Percentiles rank a stretch among this genome's conserved stretches.
Evolutionary conservation across 2,329 filamentous ascomycete species (phyloP).

Genomic region (Xylaria sp.): DNA sequence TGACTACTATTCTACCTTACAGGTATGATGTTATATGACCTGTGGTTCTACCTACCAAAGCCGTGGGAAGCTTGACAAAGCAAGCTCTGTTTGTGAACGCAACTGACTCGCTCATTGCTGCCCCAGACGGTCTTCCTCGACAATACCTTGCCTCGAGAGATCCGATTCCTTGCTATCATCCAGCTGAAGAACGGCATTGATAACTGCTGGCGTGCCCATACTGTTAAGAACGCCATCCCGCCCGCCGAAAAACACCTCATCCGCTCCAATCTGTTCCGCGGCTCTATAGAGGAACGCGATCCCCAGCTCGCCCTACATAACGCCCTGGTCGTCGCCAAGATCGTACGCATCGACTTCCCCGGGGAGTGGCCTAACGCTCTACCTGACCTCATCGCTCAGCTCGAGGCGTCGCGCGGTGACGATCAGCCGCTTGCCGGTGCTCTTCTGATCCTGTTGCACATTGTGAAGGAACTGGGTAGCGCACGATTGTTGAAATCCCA

Average conservation of each 20-base stretch:
- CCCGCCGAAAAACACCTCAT: conserved; percentile 81
- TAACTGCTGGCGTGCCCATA: conserved; percentile 84
- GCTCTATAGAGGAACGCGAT: conserved; percentile 81
- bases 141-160: conserved; percentile 76
- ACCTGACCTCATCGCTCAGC: conserved; percentile 68
- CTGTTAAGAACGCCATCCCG: conserved; percentile 72
- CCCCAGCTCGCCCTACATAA: conserved; percentile 84
- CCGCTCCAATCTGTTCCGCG: conserved; percentile 77
- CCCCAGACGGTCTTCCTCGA: conserved; percentile 82
- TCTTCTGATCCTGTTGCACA: conserved; percentile 81
- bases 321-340: conserved; percentile 86
- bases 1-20: conserved; percentile 75
- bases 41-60: neutral
- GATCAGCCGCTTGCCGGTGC: conserved; percentile 75
- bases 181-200: conserved; percentile 98
- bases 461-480: conserved; percentile 90
- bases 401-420: conserved; percentile 68
- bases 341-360: conserved; percentile 90
- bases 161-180: conserved; percentile 90
- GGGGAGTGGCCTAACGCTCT: conserved; percentile 80
- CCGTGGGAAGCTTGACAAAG: too few species aligned
- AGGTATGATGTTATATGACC: conserved; percentile 59
- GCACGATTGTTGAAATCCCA: conserved; percentile 80
- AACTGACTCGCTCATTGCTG: conserved; percentile 9
- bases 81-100: conserved; percentile 9